Conservation (phyloP, 495 filamentous ascomycete species). For the Lindgomyces ingoldianus region DNA sequence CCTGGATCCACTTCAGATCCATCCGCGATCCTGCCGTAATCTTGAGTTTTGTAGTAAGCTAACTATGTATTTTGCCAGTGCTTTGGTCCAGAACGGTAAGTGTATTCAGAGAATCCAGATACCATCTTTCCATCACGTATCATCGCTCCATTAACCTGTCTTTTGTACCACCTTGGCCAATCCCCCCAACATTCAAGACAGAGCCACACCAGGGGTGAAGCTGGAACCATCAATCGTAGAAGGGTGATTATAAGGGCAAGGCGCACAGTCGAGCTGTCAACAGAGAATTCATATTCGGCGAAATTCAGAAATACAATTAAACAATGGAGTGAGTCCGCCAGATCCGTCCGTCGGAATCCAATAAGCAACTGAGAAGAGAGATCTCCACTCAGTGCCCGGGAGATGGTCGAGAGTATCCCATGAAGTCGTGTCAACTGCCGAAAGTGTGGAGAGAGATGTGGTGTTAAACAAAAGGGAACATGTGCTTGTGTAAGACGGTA, state of each 20-base stretch:
- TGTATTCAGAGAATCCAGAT: slow-evolving; percentile 18
- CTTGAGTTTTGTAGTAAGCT: neutral
- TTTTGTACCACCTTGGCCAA: slow-evolving; percentile 1
- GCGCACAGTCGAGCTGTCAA: neutral
- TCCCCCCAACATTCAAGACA: slow-evolving; percentile 3
- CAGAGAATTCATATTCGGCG: neutral
- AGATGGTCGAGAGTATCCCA: slow-evolving; percentile 29
- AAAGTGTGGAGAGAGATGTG: slow-evolving; percentile 13
- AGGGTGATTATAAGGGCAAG: neutral
- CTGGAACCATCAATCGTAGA: slow-evolving; percentile 1
- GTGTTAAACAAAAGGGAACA: slow-evolving; percentile 30
- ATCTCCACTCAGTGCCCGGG: slow-evolving; percentile 18
- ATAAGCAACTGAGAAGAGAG: slow-evolving; percentile 15
- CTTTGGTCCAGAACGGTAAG: slow-evolving; percentile 5
- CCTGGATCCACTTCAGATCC: neutral
- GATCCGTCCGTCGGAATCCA: slow-evolving; percentile 24
- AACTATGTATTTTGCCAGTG: neutral
- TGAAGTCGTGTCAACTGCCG: slow-evolving; percentile 8
- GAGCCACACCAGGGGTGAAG: neutral
- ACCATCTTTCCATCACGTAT: neutral
- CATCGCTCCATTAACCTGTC: neutral
- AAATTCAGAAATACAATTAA: slow-evolving; percentile 3
- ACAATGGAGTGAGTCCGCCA: slow-evolving; percentile 4
- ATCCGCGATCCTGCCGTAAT: neutral
- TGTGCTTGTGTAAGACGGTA: neutral